Conservation (phyloP, 2,329 filamentous ascomycete species). For the Diaporthe sp. region DNA sequence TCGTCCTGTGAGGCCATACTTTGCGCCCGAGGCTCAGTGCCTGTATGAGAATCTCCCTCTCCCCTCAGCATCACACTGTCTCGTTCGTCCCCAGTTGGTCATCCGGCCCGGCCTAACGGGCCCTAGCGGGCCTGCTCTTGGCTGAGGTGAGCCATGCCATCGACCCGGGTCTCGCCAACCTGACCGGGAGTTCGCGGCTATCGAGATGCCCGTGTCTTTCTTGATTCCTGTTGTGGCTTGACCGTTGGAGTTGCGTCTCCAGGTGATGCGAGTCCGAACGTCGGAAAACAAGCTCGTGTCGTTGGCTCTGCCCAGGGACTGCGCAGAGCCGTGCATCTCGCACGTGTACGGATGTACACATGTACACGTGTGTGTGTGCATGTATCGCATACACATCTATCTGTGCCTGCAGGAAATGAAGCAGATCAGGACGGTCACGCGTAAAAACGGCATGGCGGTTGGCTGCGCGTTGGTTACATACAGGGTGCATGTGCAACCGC, state of each 20-base stretch:
- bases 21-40: background rate
- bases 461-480: slow-evolving; percentile 23
- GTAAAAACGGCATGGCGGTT: background rate
- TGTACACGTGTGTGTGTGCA: background rate
- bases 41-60: background rate
- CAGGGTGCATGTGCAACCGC: slow-evolving; percentile 18
- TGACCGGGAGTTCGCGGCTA: slow-evolving; percentile 21
- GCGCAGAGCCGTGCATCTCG: slow-evolving; percentile 6
- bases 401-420: slow-evolving; percentile 3
- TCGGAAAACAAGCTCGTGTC: background rate
- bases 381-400: background rate
- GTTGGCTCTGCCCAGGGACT: background rate
- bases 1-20: background rate
- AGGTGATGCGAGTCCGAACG: background rate
- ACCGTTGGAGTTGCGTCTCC: background rate
- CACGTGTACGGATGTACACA: slow-evolving; percentile 3
- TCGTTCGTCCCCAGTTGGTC: slow-evolving; percentile 23
- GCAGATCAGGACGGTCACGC: background rate
- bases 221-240: slow-evolving; percentile 9
- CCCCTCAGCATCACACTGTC: slow-evolving; percentile 7
- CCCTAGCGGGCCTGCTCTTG: slow-evolving; percentile 26
- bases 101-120: slow-evolving; percentile 28
- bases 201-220: background rate
- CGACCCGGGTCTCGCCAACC: slow-evolving; percentile 15
- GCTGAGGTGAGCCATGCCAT: slow-evolving; percentile 32